phyloP scores from a whole-genome alignment of 768 basidiomycete genomes.

The Punctularia strigosozonata region DNA sequence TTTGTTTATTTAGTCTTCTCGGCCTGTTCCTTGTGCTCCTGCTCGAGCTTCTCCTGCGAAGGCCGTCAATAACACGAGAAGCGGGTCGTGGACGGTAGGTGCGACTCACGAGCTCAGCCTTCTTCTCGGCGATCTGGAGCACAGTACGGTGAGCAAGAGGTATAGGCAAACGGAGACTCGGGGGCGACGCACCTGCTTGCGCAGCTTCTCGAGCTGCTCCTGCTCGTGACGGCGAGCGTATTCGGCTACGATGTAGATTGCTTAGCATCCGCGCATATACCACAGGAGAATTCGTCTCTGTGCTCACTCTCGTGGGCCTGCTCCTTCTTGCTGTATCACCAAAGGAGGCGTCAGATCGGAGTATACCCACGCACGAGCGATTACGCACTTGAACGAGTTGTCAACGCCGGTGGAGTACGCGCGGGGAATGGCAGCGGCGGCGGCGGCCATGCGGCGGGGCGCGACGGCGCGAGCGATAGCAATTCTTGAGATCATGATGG shows the following conservation, averaged over 20 bases:
- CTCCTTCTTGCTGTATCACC: constrained; percentile 49
- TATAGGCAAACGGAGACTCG: too few species aligned
- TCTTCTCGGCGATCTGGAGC: too few species aligned
- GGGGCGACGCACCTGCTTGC: constrained; percentile 39
- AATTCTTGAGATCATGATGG: constrained; percentile 29
- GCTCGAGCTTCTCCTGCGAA: too few species aligned
- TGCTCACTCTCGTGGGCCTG: constrained; percentile 51
- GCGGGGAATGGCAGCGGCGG: constrained; percentile 22
- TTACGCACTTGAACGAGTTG: constrained; percentile 45
- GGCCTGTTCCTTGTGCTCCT: too few species aligned
- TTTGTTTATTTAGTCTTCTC: too few species aligned
- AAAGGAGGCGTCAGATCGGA: constrained; percentile 7
- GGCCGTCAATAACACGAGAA: too few species aligned
- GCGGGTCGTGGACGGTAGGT: too few species aligned
- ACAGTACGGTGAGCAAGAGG: too few species aligned
- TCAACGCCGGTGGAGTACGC: constrained; percentile 24
- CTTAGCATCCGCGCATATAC: constrained; percentile 3
- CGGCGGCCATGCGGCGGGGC: constrained; percentile 30
- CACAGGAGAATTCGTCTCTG: constrained; percentile 8
- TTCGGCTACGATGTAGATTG: constrained; percentile 33
- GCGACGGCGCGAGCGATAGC: constrained; percentile 23
- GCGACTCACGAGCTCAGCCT: too few species aligned
- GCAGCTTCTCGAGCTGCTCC: constrained; percentile 48
- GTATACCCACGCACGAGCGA: background rate
- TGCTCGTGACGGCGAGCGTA: constrained; percentile 49